Conservation (phyloP, 2,329 filamentous ascomycete species). For the Beauveria medogensis region DNA sequence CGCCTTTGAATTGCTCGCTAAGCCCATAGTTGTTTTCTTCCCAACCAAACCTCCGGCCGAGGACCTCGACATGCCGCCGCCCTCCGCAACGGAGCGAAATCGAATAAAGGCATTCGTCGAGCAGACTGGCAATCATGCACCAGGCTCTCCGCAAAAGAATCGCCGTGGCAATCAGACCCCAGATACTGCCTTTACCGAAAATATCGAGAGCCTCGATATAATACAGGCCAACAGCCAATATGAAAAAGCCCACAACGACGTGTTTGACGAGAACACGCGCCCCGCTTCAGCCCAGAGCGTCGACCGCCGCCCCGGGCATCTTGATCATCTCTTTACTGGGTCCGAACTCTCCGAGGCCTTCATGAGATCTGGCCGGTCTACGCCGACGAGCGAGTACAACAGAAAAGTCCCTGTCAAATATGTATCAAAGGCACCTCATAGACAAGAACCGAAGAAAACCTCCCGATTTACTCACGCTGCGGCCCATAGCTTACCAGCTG, state of each 20-base stretch:
- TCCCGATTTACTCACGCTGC: not conserved
- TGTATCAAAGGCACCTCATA: not conserved
- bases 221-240: not conserved
- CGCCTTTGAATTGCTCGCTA: not conserved
- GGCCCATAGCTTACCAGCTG: slow-evolving; percentile 13
- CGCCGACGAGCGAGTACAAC: slow-evolving; percentile 25
- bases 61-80: not conserved
- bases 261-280: not conserved
- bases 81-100: not conserved
- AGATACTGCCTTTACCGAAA: slow-evolving; percentile 4
- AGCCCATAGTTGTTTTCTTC: not conserved
- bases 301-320: not conserved
- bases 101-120: slow-evolving; percentile 9
- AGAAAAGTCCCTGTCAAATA: slow-evolving; percentile 15
- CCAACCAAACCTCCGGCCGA: not conserved
- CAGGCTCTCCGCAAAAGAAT: not conserved
- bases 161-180: slow-evolving; percentile 1
- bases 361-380: slow-evolving; percentile 31
- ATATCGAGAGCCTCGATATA: slow-evolving; percentile 2
- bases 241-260: not conserved
- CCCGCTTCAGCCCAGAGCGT: slow-evolving; percentile 1
- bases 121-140: not conserved
- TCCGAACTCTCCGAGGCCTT: slow-evolving; percentile 32
- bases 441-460: not conserved
- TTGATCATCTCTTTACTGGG: slow-evolving; percentile 24